Evolutionary conservation across 108 stramenopile genomes (phyloP), one percentile per base, ranked within the genome.

Genomic region (Stephanodiscus minutulus): DNA sequence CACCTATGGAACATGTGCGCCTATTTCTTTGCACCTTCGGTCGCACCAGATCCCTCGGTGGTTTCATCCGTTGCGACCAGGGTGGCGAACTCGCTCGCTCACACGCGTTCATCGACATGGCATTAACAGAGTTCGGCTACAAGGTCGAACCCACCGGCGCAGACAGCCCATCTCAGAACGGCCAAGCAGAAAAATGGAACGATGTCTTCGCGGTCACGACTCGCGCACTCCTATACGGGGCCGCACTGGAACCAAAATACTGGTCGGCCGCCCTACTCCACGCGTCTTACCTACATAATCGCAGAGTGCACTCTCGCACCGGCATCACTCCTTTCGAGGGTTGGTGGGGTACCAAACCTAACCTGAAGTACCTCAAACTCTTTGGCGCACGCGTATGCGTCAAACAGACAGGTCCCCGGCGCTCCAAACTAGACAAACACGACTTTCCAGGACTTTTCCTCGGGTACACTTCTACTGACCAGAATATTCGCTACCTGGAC

Each of bases 241-340:
- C 66, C 0, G 50, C 35, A 3, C 35, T 35, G 35, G 35, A 5
- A 6, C 35, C 35, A 35, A 35, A 35, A 35, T 35, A 35, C 24
- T 25, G 22, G 20, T 25, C 54, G 22, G 54, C 54, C 25, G 66
- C 52, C 9, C 8, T 66, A 0, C 5, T 35, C 29, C 52, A 66
- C 18, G 66, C 50, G 0, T 49, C 21, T 1, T 53, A 66, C 36
- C 50, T 66, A 3, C 66, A 66, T 35, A 66, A 66, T 20, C 31
- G 66, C 25, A 18, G 53, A 11, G 52, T 66, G 4, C 66, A 55
- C 24, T 25, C 20, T 2, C 2, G 24, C 11, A 20, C 25, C 22
- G 25, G 11, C n/a, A n/a, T n/a, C n/a, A n/a, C n/a, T n/a, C n/a
- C n/a, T n/a, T 55, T 25, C 24, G 22, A 66, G 28, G 47, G 44